A percentile compares a stretch with the other conserved stretches of the same genome.
Conservation (phyloP, 2,329 filamentous ascomycete species). For the Penicillium sp. region DNA sequence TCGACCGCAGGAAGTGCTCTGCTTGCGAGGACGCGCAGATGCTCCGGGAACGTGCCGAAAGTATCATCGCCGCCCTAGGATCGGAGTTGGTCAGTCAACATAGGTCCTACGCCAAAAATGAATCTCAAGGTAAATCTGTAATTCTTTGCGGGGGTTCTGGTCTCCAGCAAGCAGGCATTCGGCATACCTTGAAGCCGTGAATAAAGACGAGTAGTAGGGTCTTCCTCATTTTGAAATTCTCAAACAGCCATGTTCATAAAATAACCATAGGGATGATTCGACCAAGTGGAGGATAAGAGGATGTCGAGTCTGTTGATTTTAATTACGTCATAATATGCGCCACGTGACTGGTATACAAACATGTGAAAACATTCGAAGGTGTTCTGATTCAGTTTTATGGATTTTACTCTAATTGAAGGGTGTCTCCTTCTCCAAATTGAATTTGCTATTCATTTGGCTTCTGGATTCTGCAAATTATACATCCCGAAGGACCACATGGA, state of each 20-base stretch:
- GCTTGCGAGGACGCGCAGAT: slow-evolving; percentile 41
- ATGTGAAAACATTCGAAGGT: not conserved
- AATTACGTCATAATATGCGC: not conserved
- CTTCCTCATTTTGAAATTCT: slow-evolving; percentile 39
- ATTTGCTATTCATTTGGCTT: not conserved
- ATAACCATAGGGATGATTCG: not conserved
- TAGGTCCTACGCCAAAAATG: too few species aligned
- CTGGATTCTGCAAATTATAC: not conserved
- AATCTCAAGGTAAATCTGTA: not conserved
- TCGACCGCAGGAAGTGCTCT: slow-evolving; percentile 44
- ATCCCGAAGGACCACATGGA: not conserved
- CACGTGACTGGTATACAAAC: not conserved
- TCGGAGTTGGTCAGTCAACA: slow-evolving; percentile 3
- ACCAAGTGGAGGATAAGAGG: not conserved
- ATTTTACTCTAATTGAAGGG: not conserved
- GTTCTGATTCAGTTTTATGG: not conserved
- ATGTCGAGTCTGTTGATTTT: not conserved
- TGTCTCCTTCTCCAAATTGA: not conserved
- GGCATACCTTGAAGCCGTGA: slow-evolving; percentile 48
- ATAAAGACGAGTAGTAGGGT: slow-evolving; percentile 49
- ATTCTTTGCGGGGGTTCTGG: slow-evolving; percentile 2
- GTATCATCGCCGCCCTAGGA: slow-evolving; percentile 49
- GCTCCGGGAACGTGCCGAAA: slow-evolving; percentile 47
- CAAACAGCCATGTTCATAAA: slow-evolving; percentile 1
- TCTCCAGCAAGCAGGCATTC: not conserved